Base-by-base conservation (phyloP, 2,329 filamentous ascomycete genomes). In the Clathrospora elynae region DNA sequence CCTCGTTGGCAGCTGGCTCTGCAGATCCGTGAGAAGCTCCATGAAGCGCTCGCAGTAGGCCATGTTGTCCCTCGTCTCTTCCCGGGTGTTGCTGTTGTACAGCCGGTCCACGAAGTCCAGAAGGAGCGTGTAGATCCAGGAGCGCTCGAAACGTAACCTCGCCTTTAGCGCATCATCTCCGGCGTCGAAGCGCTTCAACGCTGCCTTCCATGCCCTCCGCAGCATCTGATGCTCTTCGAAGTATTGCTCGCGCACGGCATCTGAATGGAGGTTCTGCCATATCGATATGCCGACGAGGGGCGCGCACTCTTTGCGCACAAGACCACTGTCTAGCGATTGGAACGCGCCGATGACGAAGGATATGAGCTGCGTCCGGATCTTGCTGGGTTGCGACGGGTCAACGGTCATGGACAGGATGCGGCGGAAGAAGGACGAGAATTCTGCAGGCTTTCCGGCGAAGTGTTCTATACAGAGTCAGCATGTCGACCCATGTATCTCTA, bases 291-390 rank as follows among this genome's bases (percentile, higher is more conserved):
- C 93, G 13, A 99, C 92, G 36, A 99, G 76, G 2, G 95, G 90
- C 5, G 92, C 93, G 71, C 93, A 97, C 75, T 99, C 93, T 70
- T 96, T 97, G 51, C 93, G 85, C 35, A 99, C 88, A 42, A 95
- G 81, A 24, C 82, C 81, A 65, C 85, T 91, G 68, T 99, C 95
- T 20, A 99, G 78, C 32, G 90, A 96, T 70, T 97, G 91, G 66
- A 96, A 99, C 23, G 92, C 88, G 55, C 86, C 83, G 35, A 95
- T 95, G 50, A 97, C 79, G 71, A 97, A 97, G 16, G 83, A 87
- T 14, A 99, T 76, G n/a, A 97, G 81, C 37, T 95, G 85, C 6
- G 87, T 88, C 48, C 89, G 84, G 40, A 77, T 67, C 39, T 67
- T 68, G 23, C 65, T 68, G 2, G 73, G 62, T 29, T 77, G 67